These are phyloP conservation scores for Silene noctiflora DNA, from an alignment of 179 eudicot genomes.

Conservation along the genomic window DNA sequence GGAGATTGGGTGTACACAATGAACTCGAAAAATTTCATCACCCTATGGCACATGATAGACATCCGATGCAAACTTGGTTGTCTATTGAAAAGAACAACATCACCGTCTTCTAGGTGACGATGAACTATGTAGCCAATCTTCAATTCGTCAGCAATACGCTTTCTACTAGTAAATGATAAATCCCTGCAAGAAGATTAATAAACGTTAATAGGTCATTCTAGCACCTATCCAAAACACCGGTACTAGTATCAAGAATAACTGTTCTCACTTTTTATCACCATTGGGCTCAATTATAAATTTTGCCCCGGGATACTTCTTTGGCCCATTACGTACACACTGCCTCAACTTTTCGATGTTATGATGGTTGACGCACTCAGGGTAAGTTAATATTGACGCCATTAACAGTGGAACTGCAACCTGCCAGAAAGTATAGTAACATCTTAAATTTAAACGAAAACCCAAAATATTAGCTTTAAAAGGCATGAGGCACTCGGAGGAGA, in stretches of 20 bases:
- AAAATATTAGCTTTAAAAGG: not conserved
- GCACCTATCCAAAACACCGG: not conserved
- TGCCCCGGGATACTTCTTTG: constrained; percentile 93
- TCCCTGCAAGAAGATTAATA: constrained; percentile 46
- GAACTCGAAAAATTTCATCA: constrained; percentile 23
- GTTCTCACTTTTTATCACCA: constrained; percentile 61
- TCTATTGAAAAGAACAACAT: constrained; percentile 88
- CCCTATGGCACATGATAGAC: constrained; percentile 99
- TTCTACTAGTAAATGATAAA: constrained; percentile 52
- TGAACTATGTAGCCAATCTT: constrained; percentile 76
- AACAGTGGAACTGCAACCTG: constrained; percentile 91
- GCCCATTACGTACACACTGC: constrained; percentile 93
- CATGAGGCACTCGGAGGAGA: not conserved
- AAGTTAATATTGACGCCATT: constrained; percentile 82
- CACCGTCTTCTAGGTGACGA: constrained; percentile 96
- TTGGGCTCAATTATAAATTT: constrained; percentile 56
- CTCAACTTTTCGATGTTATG: constrained; percentile 90
- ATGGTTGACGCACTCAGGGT: constrained; percentile 81
- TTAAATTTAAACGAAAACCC: not conserved
- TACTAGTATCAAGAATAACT: constrained; percentile 1
- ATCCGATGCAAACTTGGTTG: constrained; percentile 98
- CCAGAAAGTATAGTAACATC: constrained; percentile 10
- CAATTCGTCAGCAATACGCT: constrained; percentile 79
- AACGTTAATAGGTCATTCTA: not conserved
- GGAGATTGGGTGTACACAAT: constrained; percentile 1